phyloP scores from a whole-genome alignment of 805 yeast genomes.

The Metschnikowia baotianmanensis region DNA sequence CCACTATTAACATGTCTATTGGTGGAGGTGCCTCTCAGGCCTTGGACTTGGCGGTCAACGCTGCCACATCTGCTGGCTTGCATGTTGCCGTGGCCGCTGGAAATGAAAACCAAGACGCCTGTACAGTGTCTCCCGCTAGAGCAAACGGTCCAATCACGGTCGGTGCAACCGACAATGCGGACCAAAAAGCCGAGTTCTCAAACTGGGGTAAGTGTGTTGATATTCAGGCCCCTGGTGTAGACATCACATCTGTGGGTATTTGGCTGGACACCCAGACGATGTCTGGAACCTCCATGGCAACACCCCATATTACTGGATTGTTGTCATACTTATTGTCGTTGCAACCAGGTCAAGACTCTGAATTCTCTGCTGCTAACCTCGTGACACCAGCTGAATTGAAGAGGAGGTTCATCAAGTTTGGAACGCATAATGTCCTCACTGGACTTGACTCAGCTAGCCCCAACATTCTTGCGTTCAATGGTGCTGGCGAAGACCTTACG shows the following conservation, averaged over 20 bases:
- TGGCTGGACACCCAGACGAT: conserved; percentile 23
- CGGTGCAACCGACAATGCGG: conserved; percentile 90
- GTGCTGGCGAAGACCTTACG: conserved; percentile 20
- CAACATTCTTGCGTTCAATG: conserved; percentile 48
- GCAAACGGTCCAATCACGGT: conserved; percentile 85
- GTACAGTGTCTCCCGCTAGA: conserved; percentile 88
- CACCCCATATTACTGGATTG: conserved; percentile 72
- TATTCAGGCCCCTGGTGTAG: conserved; percentile 94
- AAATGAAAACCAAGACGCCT: conserved; percentile 90
- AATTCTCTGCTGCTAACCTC: conserved; percentile 41
- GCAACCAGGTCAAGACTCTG: conserved; percentile 20
- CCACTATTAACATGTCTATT: conserved; percentile 88
- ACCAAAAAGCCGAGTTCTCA: conserved; percentile 90
- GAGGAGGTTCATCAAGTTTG: conserved; percentile 39
- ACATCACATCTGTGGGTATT: conserved; percentile 56
- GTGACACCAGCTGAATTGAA: conserved; percentile 42
- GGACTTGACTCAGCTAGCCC: conserved; percentile 55
- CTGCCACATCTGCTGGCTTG: conserved; percentile 84
- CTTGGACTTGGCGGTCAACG: conserved; percentile 82
- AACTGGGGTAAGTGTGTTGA: conserved; percentile 96
- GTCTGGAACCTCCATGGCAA: conserved; percentile 82
- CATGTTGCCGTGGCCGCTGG: conserved; percentile 97
- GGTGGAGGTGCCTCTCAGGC: conserved; percentile 93
- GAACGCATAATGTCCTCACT: conserved; percentile 49
- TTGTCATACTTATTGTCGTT: conserved; percentile 48